Percentiles rank a stretch among this genome's conserved stretches.
These are phyloP conservation scores for Fomitiporia mediterranea DNA, from an alignment of 1,284 basidiomycete genomes.

Conservation along the genomic window DNA sequence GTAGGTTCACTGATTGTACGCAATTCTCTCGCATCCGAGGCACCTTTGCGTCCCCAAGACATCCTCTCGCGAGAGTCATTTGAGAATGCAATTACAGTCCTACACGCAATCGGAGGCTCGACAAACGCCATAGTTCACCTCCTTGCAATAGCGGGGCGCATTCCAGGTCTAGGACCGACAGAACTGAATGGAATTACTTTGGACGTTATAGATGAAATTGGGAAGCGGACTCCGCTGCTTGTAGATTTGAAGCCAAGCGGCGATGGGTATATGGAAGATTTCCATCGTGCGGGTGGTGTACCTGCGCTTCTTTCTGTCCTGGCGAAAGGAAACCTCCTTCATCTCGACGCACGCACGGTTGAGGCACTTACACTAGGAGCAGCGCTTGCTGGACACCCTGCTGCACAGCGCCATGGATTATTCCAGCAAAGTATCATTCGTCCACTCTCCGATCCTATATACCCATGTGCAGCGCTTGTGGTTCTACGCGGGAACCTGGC, in stretches of 20 bases:
- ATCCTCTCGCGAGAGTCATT: conserved; percentile 36
- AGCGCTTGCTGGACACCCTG: conserved; percentile 26
- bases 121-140: conserved; percentile 41
- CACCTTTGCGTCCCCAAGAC: conserved; percentile 30
- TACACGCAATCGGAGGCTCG: conserved; percentile 37
- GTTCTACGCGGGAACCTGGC: conserved; percentile 33
- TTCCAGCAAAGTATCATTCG: conserved; percentile 30
- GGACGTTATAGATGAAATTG: conserved; percentile 36
- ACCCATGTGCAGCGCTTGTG: conserved; percentile 25
- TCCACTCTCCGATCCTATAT: conserved; percentile 27
- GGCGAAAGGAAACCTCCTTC: conserved; percentile 23
- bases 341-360: conserved; percentile 30
- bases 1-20: conserved; percentile 24
- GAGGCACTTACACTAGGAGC: conserved; percentile 32
- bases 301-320: conserved; percentile 29
- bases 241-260: conserved; percentile 40
- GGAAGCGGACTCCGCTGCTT: conserved; percentile 34
- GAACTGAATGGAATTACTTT: conserved; percentile 28
- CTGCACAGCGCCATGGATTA: not conserved
- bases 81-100: conserved; percentile 38
- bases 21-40: conserved; percentile 21
- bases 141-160: conserved; percentile 37
- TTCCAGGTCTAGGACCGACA: conserved; percentile 28
- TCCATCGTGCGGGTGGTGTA: conserved; percentile 38
- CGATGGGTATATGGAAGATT: conserved; percentile 38